These are phyloP conservation scores for Aspergillus sp. DNA, from an alignment of 2,329 filamentous ascomycete species.

Conservation along the genomic window DNA sequence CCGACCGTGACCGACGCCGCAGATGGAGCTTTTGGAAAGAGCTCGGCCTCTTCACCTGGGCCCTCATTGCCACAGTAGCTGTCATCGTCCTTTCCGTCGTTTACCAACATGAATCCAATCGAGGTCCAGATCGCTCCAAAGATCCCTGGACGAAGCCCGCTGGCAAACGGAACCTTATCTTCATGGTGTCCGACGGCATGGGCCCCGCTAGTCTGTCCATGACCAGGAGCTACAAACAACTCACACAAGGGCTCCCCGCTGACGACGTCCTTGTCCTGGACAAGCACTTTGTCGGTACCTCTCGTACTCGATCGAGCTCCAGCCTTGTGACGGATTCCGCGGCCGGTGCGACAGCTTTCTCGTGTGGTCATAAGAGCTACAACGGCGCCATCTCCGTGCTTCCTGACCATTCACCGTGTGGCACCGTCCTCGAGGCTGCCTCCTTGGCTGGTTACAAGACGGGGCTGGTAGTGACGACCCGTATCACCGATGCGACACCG, in stretches of 20 bases:
- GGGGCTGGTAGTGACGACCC: conserved; percentile 90
- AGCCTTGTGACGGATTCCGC: conserved; percentile 93
- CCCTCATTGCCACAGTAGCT: conserved; percentile 73
- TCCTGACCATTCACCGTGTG: conserved; percentile 82
- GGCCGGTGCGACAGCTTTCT: conserved; percentile 95
- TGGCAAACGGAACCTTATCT: conserved; percentile 88
- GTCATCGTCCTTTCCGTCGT: conserved; percentile 80
- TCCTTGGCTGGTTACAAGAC: conserved; percentile 90
- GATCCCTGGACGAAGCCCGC: conserved; percentile 47
- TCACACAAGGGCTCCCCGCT: conserved; percentile 69
- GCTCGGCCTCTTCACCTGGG: conserved; percentile 77
- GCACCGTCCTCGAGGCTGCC: conserved; percentile 89
- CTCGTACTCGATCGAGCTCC: conserved; percentile 78
- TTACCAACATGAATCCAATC: conserved; percentile 67
- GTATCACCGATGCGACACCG: conserved; percentile 93
- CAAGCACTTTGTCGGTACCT: conserved; percentile 85
- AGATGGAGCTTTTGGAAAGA: conserved; percentile 69
- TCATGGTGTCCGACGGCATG: conserved; percentile 99
- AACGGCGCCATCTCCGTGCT: conserved; percentile 93
- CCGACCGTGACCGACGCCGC: conserved; percentile 34
- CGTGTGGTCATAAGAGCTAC: conserved; percentile 90
- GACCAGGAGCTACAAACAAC: conserved; percentile 83
- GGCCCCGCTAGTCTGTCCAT: conserved; percentile 86
- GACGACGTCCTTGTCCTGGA: conserved; percentile 79
- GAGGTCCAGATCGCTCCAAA: conserved; percentile 31